Conservation (phyloP, 257 asterid species). For the Solanum medicagineum region DNA sequence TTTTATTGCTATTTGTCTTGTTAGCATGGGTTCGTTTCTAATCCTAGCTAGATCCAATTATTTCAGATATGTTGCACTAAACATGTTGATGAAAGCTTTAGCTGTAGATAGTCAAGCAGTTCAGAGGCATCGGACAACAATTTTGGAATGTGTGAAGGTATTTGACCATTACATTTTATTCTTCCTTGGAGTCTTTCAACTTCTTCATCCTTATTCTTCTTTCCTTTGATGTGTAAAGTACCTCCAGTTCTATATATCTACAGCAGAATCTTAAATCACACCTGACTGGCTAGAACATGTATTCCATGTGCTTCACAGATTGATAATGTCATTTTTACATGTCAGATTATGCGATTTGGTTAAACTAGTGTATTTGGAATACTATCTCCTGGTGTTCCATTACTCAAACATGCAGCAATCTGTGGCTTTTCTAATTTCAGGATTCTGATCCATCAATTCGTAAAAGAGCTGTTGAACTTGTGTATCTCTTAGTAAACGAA, state of each 20-base stretch:
- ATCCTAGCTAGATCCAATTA: conserved; percentile 13
- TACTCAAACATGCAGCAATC: not conserved
- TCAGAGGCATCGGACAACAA: conserved; percentile 95
- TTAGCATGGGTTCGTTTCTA: conserved; percentile 7
- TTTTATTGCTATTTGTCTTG: not conserved
- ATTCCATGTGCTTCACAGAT: not conserved
- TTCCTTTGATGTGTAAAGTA: not conserved
- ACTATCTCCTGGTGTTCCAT: not conserved
- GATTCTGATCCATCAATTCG: conserved; percentile 99
- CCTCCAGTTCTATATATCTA: not conserved
- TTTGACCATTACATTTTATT: not conserved
- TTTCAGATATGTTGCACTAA: conserved; percentile 92
- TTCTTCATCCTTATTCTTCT: not conserved
- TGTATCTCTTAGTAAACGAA: conserved; percentile 79
- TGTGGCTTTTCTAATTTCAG: conserved; percentile 30
- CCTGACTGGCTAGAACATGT: not conserved
- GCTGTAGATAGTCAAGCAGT: conserved; percentile 94
- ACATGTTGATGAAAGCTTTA: conserved; percentile 95
- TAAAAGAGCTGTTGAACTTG: conserved; percentile 94
- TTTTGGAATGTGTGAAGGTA: conserved; percentile 98
- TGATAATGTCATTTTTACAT: not conserved
- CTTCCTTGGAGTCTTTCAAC: not conserved
- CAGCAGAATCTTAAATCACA: not conserved
- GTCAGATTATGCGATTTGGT: not conserved
- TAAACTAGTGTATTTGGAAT: not conserved